Evolutionary conservation across 306 rosid genomes (phyloP).

Genomic region (Prunus dulcis): DNA sequence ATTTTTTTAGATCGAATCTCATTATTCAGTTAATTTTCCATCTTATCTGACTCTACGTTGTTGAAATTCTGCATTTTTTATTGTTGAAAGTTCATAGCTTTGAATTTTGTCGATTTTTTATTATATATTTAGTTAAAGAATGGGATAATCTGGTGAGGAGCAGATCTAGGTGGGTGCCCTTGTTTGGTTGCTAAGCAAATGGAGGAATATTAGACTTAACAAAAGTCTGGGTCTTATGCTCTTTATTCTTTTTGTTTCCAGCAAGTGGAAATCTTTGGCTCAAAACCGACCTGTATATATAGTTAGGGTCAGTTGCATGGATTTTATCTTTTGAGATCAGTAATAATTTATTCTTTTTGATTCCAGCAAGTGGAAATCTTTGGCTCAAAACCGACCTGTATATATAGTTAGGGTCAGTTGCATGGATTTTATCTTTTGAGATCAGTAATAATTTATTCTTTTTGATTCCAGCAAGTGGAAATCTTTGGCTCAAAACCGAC

Average conservation of each 20-base stretch:
- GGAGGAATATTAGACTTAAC: background rate
- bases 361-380: too few species aligned
- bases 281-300: background rate
- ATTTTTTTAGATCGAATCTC: conserved; percentile 1
- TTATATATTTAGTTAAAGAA: background rate
- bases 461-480: too few species aligned
- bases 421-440: too few species aligned
- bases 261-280: background rate
- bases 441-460: too few species aligned
- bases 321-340: background rate
- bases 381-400: too few species aligned
- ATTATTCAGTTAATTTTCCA: background rate
- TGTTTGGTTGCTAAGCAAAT: conserved; percentile 10
- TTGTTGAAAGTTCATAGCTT: background rate
- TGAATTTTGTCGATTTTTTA: background rate
- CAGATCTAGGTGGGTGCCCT: conserved; percentile 26
- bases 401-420: too few species aligned
- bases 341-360: background rate
- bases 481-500: too few species aligned
- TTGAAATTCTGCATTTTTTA: background rate
- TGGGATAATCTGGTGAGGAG: conserved; percentile 9
- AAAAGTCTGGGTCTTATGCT: background rate
- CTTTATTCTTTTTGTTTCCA: background rate
- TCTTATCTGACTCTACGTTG: background rate
- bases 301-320: background rate